phyloP scores from a whole-genome alignment of 768 basidiomycete species.

The Hypholoma sublateritium region DNA sequence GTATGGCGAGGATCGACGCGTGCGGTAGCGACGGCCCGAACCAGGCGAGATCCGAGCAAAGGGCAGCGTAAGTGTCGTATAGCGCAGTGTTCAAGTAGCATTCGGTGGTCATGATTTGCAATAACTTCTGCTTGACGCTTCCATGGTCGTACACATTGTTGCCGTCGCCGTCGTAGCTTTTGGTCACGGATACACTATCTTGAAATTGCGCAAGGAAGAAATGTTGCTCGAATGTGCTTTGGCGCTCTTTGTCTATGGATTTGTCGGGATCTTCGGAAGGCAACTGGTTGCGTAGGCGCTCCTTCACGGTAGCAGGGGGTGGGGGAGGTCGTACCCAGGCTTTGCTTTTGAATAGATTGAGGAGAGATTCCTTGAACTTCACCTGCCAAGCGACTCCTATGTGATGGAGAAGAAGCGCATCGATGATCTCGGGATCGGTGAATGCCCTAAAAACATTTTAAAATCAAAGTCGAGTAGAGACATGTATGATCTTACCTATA shows the following conservation, averaged over 20 bases:
- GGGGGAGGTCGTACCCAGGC: slow-evolving; percentile 32
- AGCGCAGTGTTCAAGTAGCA: slow-evolving; percentile 37
- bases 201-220: slow-evolving; percentile 39
- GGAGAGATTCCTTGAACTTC: slow-evolving; percentile 31
- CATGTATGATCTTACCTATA: slow-evolving; percentile 29
- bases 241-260: slow-evolving; percentile 28
- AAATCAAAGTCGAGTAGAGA: not conserved
- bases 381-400: slow-evolving; percentile 44
- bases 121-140: slow-evolving; percentile 36
- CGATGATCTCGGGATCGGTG: slow-evolving; percentile 47
- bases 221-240: slow-evolving; percentile 18
- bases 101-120: slow-evolving; percentile 42
- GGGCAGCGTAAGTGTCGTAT: slow-evolving; percentile 31
- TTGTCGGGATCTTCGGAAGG: slow-evolving; percentile 7
- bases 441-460: slow-evolving; percentile 32
- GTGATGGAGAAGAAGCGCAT: slow-evolving; percentile 44
- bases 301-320: slow-evolving; percentile 12
- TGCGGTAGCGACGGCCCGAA: slow-evolving; percentile 43
- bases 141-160: slow-evolving; percentile 17
- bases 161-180: slow-evolving; percentile 24
- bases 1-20: slow-evolving; percentile 35
- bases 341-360: slow-evolving; percentile 30
- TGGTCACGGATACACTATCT: slow-evolving; percentile 11
- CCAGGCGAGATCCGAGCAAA: slow-evolving; percentile 45
- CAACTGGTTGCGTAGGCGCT: slow-evolving; percentile 22